phyloP scores from a whole-genome alignment of 2,329 filamentous ascomycete species.

The Venturiaceae sp. region DNA sequence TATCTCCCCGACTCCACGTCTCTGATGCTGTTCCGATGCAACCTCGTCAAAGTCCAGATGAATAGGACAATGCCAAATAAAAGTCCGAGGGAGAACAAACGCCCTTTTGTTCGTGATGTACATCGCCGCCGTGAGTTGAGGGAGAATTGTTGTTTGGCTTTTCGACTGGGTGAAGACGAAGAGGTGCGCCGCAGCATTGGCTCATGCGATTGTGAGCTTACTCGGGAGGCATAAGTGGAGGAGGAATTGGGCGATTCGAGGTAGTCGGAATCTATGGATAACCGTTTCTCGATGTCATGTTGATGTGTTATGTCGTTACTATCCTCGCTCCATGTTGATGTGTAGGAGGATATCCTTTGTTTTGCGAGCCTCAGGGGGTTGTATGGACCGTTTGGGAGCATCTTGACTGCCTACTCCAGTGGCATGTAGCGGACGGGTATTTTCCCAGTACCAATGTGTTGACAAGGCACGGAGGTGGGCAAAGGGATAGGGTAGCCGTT shows the following conservation, averaged over 20 bases:
- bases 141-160: constrained; percentile 3
- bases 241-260: constrained; percentile 31
- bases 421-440: not conserved
- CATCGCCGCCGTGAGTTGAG: not conserved
- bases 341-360: constrained; percentile 4
- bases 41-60: constrained; percentile 63
- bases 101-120: constrained; percentile 46
- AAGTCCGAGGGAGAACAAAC: constrained; percentile 68
- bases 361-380: constrained; percentile 3
- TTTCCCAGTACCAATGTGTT: not conserved
- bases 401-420: not conserved
- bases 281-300: constrained; percentile 1
- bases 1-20: constrained; percentile 48
- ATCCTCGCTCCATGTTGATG: constrained; percentile 1
- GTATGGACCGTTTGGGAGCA: constrained; percentile 1
- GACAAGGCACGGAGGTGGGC: not conserved
- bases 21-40: constrained; percentile 59
- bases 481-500: not conserved
- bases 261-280: constrained; percentile 18
- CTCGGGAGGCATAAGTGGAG: constrained; percentile 45
- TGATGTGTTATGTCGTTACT: not conserved
- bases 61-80: constrained; percentile 64
- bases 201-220: constrained; percentile 28
- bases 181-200: constrained; percentile 28
- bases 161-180: constrained; percentile 18